These are phyloP conservation scores for Suhomyces xylopsoci DNA, from an alignment of 805 yeast species.

Conservation along the genomic window DNA sequence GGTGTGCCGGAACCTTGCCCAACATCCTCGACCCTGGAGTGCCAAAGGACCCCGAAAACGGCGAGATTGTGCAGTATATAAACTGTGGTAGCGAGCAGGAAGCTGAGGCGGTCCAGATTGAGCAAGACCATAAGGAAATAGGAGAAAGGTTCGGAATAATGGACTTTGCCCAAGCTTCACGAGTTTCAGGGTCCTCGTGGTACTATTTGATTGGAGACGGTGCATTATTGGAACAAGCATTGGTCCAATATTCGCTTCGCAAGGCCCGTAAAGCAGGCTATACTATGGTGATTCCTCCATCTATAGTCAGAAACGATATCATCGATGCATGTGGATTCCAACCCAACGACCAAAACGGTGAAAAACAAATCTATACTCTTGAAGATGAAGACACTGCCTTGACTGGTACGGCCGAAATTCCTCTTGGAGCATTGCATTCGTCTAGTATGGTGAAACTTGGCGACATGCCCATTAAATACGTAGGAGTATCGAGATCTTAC, in stretches of 20 bases:
- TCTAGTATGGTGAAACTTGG: slow-evolving; percentile 40
- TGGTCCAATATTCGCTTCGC: slow-evolving; percentile 72
- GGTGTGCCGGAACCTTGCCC: slow-evolving; percentile 55
- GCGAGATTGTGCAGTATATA: slow-evolving; percentile 48
- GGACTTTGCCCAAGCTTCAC: slow-evolving; percentile 70
- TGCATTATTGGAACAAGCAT: slow-evolving; percentile 85
- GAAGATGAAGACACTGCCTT: slow-evolving; percentile 56
- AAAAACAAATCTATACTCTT: slow-evolving; percentile 77
- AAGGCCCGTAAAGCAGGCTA: slow-evolving; percentile 69
- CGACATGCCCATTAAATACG: slow-evolving; percentile 56
- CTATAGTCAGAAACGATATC: slow-evolving; percentile 74
- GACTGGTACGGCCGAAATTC: slow-evolving; percentile 94
- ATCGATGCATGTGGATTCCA: slow-evolving; percentile 90
- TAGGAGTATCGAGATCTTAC: slow-evolving; percentile 82
- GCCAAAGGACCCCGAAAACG: slow-evolving; percentile 35
- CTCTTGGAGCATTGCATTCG: slow-evolving; percentile 77
- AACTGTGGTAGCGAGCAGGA: slow-evolving; percentile 42
- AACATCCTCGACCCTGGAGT: slow-evolving; percentile 55
- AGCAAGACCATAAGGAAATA: slow-evolving; percentile 65
- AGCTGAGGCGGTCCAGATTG: slow-evolving; percentile 15
- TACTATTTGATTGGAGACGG: slow-evolving; percentile 83
- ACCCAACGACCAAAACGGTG: slow-evolving; percentile 86
- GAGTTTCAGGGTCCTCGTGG: slow-evolving; percentile 82
- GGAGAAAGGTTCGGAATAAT: slow-evolving; percentile 63
- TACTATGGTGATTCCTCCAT: slow-evolving; percentile 74